Base-by-base conservation (phyloP, 352 stramenopile species). In the Globisporangium emineosum region DNA sequence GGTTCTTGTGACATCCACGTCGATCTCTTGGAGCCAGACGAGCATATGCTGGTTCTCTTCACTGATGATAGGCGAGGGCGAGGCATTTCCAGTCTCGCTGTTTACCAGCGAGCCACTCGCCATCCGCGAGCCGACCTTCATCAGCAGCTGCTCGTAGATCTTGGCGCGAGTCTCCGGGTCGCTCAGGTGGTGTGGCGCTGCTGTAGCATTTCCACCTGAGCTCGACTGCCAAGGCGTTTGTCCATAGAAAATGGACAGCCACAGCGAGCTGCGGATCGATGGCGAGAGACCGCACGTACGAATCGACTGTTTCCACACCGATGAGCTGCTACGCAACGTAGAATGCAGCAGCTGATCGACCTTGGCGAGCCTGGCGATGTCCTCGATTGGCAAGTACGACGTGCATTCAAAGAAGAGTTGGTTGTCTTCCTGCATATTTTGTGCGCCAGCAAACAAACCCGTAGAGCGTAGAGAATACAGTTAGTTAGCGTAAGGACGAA, bases 11-110 rank as follows among this genome's bases (percentile, higher is more conserved):
- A 94, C 86, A 66, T 94, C 86, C 12, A 92, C 79, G 60, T 94
- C 86, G 43, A 94, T 94, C 69, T 94, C 83, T 19, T 81, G 79
- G 9, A 94, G 79, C 86, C 83, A 94, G 27, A 76, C 66, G 13
- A 87, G 66, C 15, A 89, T 66, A n/a, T 85, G 79, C 17, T 72
- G 40, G 27, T 79, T 71, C 33, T 91, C 81, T 56, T 83, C 71
- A 60, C 71, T 76, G 15, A 66, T 59, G 6, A 25, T 4, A 33
- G 51, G 10, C 6, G 29, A 57, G 51, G 17, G 17, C 15, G 19
- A 57, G 29, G 21, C 19, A 21, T n/a, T 69, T 50, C 17, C 37
- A 45, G 37, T 45, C 4, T 45, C 37, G 15, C 37, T 27, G 12
- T 42, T 29, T 13, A 42, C 29, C 21, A 74, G 35, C 19, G 70